Conservation (phyloP, 805 yeast species). For the Spencermartinsiella europaea region DNA sequence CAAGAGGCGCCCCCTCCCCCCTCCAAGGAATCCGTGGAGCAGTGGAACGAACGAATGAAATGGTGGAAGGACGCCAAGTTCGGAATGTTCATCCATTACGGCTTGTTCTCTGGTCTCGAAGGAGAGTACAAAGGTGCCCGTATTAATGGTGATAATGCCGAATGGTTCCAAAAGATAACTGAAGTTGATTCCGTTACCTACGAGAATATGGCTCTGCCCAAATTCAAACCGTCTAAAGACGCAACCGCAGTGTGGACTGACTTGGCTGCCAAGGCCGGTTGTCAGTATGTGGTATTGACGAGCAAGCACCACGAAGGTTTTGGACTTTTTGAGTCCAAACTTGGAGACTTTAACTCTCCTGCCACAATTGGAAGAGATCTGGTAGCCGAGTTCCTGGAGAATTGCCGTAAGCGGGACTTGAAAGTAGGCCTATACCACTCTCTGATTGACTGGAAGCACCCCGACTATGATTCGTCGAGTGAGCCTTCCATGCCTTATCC, state of each 20-base stretch:
- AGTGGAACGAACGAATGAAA: slow-evolving; percentile 9
- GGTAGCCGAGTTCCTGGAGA: slow-evolving; percentile 8
- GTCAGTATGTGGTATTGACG: slow-evolving; percentile 16
- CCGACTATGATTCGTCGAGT: slow-evolving; percentile 12
- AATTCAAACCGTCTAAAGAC: slow-evolving; percentile 7
- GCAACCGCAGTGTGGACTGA: slow-evolving; percentile 15
- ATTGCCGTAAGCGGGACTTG: slow-evolving; percentile 13
- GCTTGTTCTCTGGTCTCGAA: slow-evolving; percentile 17
- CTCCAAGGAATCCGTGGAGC: slow-evolving; percentile 1
- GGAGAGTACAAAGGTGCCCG: slow-evolving; percentile 16
- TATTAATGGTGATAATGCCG: slow-evolving; percentile 8
- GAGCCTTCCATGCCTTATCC: slow-evolving; percentile 14
- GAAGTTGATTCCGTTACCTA: slow-evolving; percentile 14
- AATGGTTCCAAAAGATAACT: slow-evolving; percentile 16
- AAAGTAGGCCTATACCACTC: slow-evolving; percentile 17
- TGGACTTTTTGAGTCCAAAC: slow-evolving; percentile 11
- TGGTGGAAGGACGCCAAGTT: slow-evolving; percentile 19
- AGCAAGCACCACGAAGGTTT: slow-evolving; percentile 22
- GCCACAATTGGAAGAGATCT: slow-evolving; percentile 11
- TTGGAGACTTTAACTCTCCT: slow-evolving; percentile 8
- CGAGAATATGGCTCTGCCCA: slow-evolving; percentile 10
- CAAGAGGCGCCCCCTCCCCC: not conserved
- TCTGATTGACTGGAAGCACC: slow-evolving; percentile 19
- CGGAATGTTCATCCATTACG: slow-evolving; percentile 21
- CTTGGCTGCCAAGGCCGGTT: slow-evolving; percentile 15